phyloP scores from a whole-genome alignment of 2,329 filamentous ascomycete species.

The Aspergillus puulaauensis region DNA sequence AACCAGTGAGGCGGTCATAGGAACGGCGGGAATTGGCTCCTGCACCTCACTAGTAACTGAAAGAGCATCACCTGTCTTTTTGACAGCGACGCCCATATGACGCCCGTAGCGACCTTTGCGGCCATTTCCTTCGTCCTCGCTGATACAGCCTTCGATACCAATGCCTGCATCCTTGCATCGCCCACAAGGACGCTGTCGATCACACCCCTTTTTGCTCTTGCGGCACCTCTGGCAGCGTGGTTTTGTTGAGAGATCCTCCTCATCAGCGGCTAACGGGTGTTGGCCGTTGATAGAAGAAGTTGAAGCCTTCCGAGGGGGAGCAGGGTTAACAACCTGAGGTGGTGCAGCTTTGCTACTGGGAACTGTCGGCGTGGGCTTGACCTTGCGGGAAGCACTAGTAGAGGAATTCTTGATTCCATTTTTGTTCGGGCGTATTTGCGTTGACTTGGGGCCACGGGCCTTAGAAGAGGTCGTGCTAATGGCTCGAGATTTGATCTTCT shows the following conservation, averaged over 20 bases:
- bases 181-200: slow-evolving; percentile 91
- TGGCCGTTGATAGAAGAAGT: slow-evolving; percentile 63
- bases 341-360: slow-evolving; percentile 40
- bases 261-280: slow-evolving; percentile 63
- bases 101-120: slow-evolving; percentile 87
- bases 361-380: slow-evolving; percentile 29
- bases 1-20: slow-evolving; percentile 33
- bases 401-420: slow-evolving; percentile 34
- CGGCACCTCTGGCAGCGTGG: slow-evolving; percentile 96
- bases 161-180: slow-evolving; percentile 96
- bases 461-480: slow-evolving; percentile 32
- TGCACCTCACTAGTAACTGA: slow-evolving; percentile 21
- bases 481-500: slow-evolving; percentile 54
- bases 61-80: slow-evolving; percentile 50
- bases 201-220: slow-evolving; percentile 99
- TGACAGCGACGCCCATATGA: slow-evolving; percentile 67
- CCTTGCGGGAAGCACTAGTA: slow-evolving; percentile 36
- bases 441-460: slow-evolving; percentile 29
- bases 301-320: slow-evolving; percentile 54
- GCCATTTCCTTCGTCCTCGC: slow-evolving; percentile 96
- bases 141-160: slow-evolving; percentile 88
- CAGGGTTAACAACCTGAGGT: slow-evolving; percentile 36
- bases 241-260: slow-evolving; percentile 91
- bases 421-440: slow-evolving; percentile 29
- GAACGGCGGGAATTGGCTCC: slow-evolving; percentile 24